These are phyloP conservation scores for Epichloe sibirici DNA, from an alignment of 2,329 filamentous ascomycete genomes.

Conservation along the genomic window DNA sequence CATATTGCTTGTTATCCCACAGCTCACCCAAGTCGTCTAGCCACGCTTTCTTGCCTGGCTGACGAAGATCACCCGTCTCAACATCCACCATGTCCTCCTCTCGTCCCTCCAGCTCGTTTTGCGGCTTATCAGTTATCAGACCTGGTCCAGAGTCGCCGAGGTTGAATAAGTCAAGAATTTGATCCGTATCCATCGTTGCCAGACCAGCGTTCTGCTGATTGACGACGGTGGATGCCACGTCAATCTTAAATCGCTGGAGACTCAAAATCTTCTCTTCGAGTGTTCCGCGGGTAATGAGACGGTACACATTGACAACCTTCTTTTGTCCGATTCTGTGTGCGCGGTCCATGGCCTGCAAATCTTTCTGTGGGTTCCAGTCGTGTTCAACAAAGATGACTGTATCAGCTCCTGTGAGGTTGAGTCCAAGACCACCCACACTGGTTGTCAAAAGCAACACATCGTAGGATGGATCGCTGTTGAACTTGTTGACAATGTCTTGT, in stretches of 20 bases:
- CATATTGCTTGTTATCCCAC: conserved; percentile 96
- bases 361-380: conserved; percentile 98
- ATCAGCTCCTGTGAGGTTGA: conserved; percentile 93
- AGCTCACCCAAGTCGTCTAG: conserved; percentile 89
- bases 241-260: conserved; percentile 98
- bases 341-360: conserved; percentile 97
- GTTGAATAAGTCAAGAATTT: conserved; percentile 94
- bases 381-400: conserved; percentile 99
- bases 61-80: conserved; percentile 80
- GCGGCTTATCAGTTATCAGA: conserved; percentile 48
- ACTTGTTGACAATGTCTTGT: conserved; percentile 97
- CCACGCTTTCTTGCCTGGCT: conserved; percentile 94
- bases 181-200: conserved; percentile 93
- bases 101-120: conserved; percentile 45
- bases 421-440: conserved; percentile 82
- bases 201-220: conserved; percentile 97
- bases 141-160: conserved; percentile 66
- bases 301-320: conserved; percentile 99
- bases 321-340: conserved; percentile 98
- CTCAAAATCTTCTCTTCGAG: conserved; percentile 97
- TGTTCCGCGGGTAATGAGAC: conserved; percentile 88
- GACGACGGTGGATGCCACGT: conserved; percentile 93
- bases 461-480: conserved; percentile 95
- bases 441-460: conserved; percentile 90
- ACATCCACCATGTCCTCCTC: conserved; percentile 87